Evolutionary conservation across 1,139 yeast species (phyloP), one percentile per base, ranked within the genome.

Genomic region (Nakaseomyces kungkrabaensis): DNA sequence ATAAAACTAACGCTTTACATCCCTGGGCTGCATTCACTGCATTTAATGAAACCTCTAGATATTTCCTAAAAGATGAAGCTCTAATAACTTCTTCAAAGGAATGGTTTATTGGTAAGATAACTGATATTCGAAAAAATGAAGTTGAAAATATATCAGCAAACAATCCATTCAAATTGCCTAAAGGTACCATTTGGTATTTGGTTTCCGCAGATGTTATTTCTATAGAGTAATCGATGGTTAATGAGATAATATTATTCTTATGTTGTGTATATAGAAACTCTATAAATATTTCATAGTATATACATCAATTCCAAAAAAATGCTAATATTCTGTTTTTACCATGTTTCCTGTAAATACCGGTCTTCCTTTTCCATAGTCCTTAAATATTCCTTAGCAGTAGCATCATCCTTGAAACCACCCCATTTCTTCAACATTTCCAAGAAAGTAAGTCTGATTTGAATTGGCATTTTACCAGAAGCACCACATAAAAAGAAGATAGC

Each of bases 381-480:
- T 40, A 89, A 64, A 55, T 73, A 79, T 32, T 65, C 58, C 37
- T 74, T 76, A 0, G 90, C 84, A 11, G 72, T 72, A 1, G 70
- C 73, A 1, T 72, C 75, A 10, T 68, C 62, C 25, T 56, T 60
- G 54, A 70, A 63, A 6, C 52, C 52, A 4, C 73, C 74, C 47
- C 67, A 63, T 54, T 77, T 75, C 49, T 70, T 68, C 10, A 88
- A 59, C 25, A 83, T 77, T 33, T 78, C 82, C n/a, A 74, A 74
- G 24, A 90, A 63, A 0, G 97, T 90, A 24, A 85, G 67, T 54
- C 95, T 72, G 1, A 92, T 95, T 63, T 92, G 94, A 37, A 82
- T 76, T 0, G 99, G 98, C 98, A 92, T 94, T 55, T 81, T 79
- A 0, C 98, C 98, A 36, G 95, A 82, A 10, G 96, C 83, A 0